A percentile compares a stretch with the other conserved stretches of the same genome.
Conservation (phyloP, 805 yeast genomes). For the Sugiyamaella marilandica region DNA sequence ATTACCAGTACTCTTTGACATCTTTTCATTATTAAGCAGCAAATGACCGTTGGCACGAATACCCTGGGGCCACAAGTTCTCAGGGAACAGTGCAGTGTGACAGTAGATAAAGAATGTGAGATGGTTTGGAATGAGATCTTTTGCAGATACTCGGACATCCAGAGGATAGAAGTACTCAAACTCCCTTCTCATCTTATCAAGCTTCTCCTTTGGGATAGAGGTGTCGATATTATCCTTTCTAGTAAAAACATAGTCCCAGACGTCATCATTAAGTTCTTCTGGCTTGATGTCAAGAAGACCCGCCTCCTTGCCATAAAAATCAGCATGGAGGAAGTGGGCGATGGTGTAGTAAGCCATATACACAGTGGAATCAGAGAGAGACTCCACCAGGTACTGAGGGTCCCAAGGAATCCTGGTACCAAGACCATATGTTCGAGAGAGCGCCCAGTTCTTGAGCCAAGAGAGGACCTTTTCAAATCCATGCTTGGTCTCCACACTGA, state of each 20-base stretch:
- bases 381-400: conserved; percentile 85
- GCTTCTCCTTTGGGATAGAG: conserved; percentile 60
- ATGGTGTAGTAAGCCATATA: conserved; percentile 95
- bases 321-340: conserved; percentile 78
- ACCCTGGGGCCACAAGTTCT: conserved; percentile 88
- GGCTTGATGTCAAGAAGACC: conserved; percentile 75
- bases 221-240: conserved; percentile 54
- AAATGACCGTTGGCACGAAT: conserved; percentile 94
- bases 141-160: conserved; percentile 88
- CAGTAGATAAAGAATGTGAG: conserved; percentile 91
- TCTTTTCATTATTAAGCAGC: conserved; percentile 91
- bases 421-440: conserved; percentile 91
- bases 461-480: conserved; percentile 92
- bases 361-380: conserved; percentile 90
- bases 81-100: conserved; percentile 90
- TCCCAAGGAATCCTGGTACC: conserved; percentile 98
- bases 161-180: conserved; percentile 96
- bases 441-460: conserved; percentile 98
- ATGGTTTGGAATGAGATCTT: conserved; percentile 96
- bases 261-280: conserved; percentile 87
- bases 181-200: conserved; percentile 79
- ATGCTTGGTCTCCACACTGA: conserved; percentile 75
- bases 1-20: conserved; percentile 98
- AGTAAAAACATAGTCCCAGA: conserved; percentile 84
- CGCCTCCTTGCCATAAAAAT: conserved; percentile 69